A percentile compares a stretch with the other conserved stretches of the same genome.
Evolutionary conservation across 805 yeast species (phyloP).

Genomic region (Debaryomyces tyrocola): DNA sequence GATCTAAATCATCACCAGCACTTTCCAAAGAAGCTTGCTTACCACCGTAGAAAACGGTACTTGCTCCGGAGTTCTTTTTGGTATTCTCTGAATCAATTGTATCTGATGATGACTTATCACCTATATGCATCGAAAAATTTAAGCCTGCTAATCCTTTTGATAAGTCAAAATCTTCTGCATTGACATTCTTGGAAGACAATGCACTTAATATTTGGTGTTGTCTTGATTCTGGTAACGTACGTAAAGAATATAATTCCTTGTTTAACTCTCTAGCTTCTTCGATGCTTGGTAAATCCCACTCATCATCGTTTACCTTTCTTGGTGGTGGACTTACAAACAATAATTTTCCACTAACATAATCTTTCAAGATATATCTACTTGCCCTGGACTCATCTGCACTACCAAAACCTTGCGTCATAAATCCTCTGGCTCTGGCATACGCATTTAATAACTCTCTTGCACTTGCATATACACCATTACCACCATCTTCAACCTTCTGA

Average conservation of each 20-base stretch:
- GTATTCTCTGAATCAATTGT: conserved; percentile 11
- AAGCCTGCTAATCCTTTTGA: conserved; percentile 67
- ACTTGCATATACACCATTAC: conserved; percentile 76
- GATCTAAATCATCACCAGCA: conserved; percentile 81
- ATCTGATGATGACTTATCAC: conserved; percentile 22
- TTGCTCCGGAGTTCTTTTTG: conserved; percentile 33
- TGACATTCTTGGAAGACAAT: conserved; percentile 54
- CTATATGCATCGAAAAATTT: conserved; percentile 77
- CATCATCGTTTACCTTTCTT: conserved; percentile 49
- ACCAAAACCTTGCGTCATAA: conserved; percentile 96
- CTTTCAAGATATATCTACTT: conserved; percentile 87
- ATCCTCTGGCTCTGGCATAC: conserved; percentile 95
- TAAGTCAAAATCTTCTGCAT: conserved; percentile 56
- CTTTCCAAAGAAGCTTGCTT: conserved; percentile 75
- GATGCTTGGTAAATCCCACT: conserved; percentile 52
- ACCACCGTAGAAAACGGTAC: conserved; percentile 69
- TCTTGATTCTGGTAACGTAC: conserved; percentile 69
- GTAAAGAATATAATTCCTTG: conserved; percentile 65
- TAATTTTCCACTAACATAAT: conserved; percentile 90
- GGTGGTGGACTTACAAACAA: conserved; percentile 91
- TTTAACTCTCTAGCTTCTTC: conserved; percentile 57
- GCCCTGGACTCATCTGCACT: conserved; percentile 96
- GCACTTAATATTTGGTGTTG: conserved; percentile 69
- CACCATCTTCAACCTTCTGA: conserved; percentile 80
- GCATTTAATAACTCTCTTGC: conserved; percentile 87